Base-by-base conservation (phyloP, 257 asterid species). In the Scutellaria barbata region DNA sequence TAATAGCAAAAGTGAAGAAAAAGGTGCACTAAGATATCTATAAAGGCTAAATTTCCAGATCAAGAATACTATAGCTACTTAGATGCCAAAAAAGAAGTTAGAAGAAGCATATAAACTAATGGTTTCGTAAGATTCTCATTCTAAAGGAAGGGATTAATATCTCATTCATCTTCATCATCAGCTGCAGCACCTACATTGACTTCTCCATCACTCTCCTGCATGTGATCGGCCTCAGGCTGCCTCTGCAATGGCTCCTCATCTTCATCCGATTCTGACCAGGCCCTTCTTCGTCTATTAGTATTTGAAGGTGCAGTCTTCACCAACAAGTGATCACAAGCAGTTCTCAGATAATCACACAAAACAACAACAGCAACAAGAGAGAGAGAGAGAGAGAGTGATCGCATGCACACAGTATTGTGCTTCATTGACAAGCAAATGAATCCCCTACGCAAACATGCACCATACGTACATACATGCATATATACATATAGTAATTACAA, bases 251-350 rank as follows among this genome's bases (percentile, higher is more conserved):
- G 82, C 81, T 80, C 92, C 0, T 76, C 85, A 4, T 90, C 98
- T 66, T 88, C 96, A 43, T 92, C 98, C 12, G 98, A 92, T 69
- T 89, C 98, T 59, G 98, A 90, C 88, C 81, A 88, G 8, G 85
- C 95, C 73, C 84, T 83, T 74, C 85, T 85, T 68, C 87, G 81
- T 62, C 91, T 80, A 73, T 63, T 80, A 30, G 66, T 66, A 74
- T 77, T 86, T 56, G 89, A 79, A 45, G 87, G 88, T 61, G 76
- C 92, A 82, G 71, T 89, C 95, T 90, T 72, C 81, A 70, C 25
- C 70, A 63, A n/a, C n/a, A n/a, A 80, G 39, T 42, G 70, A 52
- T 14, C 63, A 56, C 37, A 55, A 16, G n/a, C 11, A 37, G 45
- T 20, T 40, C 37, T 17, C 56, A 52, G 41, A 48, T 54, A 46